These are phyloP conservation scores for Saraca asoca DNA, from an alignment of 331 rosid genomes.

Conservation along the genomic window DNA sequence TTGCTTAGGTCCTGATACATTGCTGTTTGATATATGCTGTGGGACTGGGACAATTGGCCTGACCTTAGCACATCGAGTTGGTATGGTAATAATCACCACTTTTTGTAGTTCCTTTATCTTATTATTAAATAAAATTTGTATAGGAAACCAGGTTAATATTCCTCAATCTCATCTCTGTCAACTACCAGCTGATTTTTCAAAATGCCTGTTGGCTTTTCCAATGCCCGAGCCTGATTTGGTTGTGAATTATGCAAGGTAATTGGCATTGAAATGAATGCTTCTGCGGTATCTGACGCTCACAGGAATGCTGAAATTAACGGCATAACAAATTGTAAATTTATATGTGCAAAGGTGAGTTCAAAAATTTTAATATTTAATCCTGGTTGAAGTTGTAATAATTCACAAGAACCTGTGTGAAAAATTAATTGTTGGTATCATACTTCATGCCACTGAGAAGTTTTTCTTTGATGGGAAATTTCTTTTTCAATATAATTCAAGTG, in stretches of 20 bases:
- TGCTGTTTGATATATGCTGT: constrained; percentile 92
- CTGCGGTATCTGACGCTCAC: constrained; percentile 84
- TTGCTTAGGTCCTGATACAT: constrained; percentile 78
- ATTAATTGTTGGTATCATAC: constrained; percentile 18
- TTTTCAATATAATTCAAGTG: constrained; percentile 9
- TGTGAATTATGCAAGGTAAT: constrained; percentile 60
- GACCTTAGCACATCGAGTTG: constrained; percentile 91
- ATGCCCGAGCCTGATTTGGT: constrained; percentile 27
- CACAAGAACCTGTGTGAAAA: constrained; percentile 15
- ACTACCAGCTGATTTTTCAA: constrained; percentile 7
- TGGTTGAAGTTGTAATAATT: constrained; percentile 20
- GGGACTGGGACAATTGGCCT: constrained; percentile 98
- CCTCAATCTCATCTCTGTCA: background rate
- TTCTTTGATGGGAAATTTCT: background rate
- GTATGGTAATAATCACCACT: constrained; percentile 78
- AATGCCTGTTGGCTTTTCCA: background rate
- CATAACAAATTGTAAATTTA: constrained; percentile 75
- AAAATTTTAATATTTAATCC: constrained; percentile 9
- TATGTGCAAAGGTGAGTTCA: constrained; percentile 80
- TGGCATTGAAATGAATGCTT: constrained; percentile 96
- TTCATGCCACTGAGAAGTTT: background rate
- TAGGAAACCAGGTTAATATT: background rate
- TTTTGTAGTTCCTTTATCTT: constrained; percentile 28
- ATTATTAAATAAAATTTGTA: constrained; percentile 6
- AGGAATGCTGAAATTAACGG: constrained; percentile 93